Conservation (phyloP, 1,284 basidiomycete species). For the Apiotrichum laibachii region DNA sequence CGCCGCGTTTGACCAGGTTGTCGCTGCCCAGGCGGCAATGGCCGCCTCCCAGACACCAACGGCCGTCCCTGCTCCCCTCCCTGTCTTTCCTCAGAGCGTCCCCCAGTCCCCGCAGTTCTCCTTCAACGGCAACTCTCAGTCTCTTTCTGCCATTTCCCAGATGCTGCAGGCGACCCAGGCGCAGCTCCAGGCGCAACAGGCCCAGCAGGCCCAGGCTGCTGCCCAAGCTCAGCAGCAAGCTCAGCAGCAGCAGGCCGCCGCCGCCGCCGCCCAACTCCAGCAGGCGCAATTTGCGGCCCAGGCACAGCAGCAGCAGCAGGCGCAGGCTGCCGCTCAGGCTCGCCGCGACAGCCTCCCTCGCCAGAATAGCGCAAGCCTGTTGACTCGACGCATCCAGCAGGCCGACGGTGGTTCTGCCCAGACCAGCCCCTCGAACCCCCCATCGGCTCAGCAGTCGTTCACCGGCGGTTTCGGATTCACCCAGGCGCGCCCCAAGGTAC, state of each 20-base stretch:
- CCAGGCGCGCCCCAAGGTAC: background rate
- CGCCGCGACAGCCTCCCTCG: background rate
- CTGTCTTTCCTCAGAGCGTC: background rate
- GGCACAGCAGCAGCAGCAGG: slow-evolving; percentile 6
- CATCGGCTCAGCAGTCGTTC: slow-evolving; percentile 3
- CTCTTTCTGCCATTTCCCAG: slow-evolving; percentile 3
- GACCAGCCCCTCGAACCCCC: slow-evolving; percentile 3
- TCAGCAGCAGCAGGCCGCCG: slow-evolving; percentile 5
- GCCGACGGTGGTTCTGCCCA: slow-evolving; percentile 1
- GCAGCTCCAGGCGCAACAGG: slow-evolving; percentile 13
- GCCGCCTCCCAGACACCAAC: background rate
- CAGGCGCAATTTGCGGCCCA: slow-evolving; percentile 5
- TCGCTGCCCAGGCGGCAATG: background rate
- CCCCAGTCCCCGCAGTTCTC: slow-evolving; percentile 6
- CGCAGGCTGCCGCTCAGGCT: slow-evolving; percentile 1
- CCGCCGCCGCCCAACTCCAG: background rate
- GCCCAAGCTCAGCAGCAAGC: slow-evolving; percentile 8
- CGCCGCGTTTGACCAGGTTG: background rate
- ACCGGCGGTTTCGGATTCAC: background rate
- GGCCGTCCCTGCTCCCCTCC: background rate
- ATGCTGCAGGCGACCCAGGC: slow-evolving; percentile 14
- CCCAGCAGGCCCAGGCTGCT: slow-evolving; percentile 3
- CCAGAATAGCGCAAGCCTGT: slow-evolving; percentile 23
- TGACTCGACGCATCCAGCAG: slow-evolving; percentile 36
- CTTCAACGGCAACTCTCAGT: slow-evolving; percentile 3